These are phyloP conservation scores for Penicillium palitans DNA, from an alignment of 2,329 filamentous ascomycete genomes.

Conservation along the genomic window DNA sequence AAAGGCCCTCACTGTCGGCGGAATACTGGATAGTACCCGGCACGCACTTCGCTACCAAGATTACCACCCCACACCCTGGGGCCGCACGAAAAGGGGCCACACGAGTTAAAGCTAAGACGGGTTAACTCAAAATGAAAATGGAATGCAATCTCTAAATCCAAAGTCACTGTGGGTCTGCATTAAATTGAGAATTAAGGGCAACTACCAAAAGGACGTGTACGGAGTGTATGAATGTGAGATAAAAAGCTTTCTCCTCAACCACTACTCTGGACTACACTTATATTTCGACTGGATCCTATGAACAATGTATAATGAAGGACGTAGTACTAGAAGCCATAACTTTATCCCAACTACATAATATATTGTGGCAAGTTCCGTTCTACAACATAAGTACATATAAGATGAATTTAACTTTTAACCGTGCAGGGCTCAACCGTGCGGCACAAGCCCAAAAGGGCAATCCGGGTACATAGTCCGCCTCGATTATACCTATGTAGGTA, in stretches of 20 bases:
- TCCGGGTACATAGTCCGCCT: too few relatives aligned
- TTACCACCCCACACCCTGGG: background rate
- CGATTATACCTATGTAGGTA: background rate
- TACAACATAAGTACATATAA: too few relatives aligned
- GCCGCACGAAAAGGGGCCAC: background rate
- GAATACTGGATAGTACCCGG: too few relatives aligned
- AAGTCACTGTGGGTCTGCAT: background rate
- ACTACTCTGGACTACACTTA: too few relatives aligned
- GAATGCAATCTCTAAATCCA: background rate
- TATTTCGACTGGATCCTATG: too few relatives aligned
- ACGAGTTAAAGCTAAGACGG: background rate
- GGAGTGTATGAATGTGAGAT: background rate
- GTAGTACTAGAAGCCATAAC: background rate
- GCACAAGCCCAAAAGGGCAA: too few relatives aligned
- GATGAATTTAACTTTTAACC: background rate
- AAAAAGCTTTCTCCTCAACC: background rate
- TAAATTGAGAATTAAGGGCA: background rate
- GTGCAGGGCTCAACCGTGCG: background rate
- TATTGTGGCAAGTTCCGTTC: too few relatives aligned
- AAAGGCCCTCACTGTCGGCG: too few relatives aligned
- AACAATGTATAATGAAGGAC: background rate
- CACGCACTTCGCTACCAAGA: too few relatives aligned
- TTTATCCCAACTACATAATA: background rate
- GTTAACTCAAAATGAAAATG: background rate
- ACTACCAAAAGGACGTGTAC: background rate